phyloP scores from a whole-genome alignment of 768 basidiomycete genomes.

The Hirschioporus abietinus region DNA sequence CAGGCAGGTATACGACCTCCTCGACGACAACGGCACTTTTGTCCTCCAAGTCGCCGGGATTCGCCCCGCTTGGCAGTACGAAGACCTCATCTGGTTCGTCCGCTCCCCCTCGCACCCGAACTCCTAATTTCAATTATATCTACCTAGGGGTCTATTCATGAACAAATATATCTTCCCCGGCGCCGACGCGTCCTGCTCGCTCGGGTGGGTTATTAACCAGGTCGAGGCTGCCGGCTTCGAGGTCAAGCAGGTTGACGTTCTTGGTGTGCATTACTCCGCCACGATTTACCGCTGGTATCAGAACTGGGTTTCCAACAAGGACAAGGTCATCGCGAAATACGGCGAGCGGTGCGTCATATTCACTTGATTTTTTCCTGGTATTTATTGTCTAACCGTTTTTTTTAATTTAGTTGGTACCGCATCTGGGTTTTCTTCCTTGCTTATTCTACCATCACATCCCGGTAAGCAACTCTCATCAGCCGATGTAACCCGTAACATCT shows the following conservation, averaged over 20 bases:
- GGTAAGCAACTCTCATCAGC: conserved; percentile 35
- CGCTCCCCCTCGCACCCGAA: background rate
- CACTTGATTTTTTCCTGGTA: background rate
- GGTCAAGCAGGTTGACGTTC: conserved; percentile 92
- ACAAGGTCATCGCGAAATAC: conserved; percentile 82
- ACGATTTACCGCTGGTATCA: conserved; percentile 91
- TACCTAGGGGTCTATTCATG: conserved; percentile 85
- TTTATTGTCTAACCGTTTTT: background rate
- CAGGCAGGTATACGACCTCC: conserved; percentile 84
- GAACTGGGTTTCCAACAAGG: conserved; percentile 95
- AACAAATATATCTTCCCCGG: conserved; percentile 99
- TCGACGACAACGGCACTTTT: conserved; percentile 92
- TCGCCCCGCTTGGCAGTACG: conserved; percentile 95
- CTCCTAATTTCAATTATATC: background rate
- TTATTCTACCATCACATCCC: conserved; percentile 77
- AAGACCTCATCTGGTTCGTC: conserved; percentile 88
- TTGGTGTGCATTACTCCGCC: conserved; percentile 96
- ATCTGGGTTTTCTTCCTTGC: conserved; percentile 98
- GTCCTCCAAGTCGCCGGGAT: conserved; percentile 98
- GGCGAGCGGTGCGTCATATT: conserved; percentile 53
- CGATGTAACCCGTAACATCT: conserved; percentile 9
- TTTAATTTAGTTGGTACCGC: conserved; percentile 63
- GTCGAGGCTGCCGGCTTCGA: conserved; percentile 93
- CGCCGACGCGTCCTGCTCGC: conserved; percentile 92
- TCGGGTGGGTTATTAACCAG: conserved; percentile 89